A percentile compares a stretch with the other conserved stretches of the same genome.
phyloP scores from a whole-genome alignment of 2,329 filamentous ascomycete species.

The Ceratocystis cacaofunesta region DNA sequence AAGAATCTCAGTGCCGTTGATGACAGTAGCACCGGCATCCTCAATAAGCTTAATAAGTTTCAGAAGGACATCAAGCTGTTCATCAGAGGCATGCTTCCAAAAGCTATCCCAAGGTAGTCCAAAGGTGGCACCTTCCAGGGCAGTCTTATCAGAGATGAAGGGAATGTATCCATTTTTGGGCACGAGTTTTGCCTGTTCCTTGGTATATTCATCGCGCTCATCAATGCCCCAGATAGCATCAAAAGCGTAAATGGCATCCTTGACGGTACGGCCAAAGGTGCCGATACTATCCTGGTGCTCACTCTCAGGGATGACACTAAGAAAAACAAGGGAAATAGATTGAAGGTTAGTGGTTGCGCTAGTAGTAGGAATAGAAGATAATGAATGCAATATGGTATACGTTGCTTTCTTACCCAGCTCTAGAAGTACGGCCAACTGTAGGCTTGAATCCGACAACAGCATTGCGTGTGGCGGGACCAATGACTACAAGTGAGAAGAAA shows the following conservation, averaged over 20 bases:
- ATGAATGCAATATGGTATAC: not conserved
- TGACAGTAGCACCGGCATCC: conserved; percentile 47
- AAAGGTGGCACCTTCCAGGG: conserved; percentile 47
- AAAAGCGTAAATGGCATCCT: conserved; percentile 51
- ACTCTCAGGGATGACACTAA: conserved; percentile 46
- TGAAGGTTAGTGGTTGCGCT: not conserved
- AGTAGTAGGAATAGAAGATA: not conserved
- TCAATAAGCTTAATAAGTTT: conserved; percentile 31
- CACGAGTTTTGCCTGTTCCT: conserved; percentile 38
- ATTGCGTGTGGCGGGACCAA: conserved; percentile 56
- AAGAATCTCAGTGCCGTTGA: conserved; percentile 56
- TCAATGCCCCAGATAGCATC: conserved; percentile 56
- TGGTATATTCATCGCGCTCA: conserved; percentile 48
- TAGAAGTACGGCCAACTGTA: conserved; percentile 56
- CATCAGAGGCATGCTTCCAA: conserved; percentile 45
- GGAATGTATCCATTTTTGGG: conserved; percentile 42
- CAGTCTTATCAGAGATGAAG: conserved; percentile 37
- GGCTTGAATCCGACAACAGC: conserved; percentile 60
- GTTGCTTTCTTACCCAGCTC: conserved; percentile 27
- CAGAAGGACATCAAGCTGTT: conserved; percentile 40
- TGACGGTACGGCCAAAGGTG: conserved; percentile 49
- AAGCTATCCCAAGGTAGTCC: conserved; percentile 59
- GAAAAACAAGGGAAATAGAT: not conserved
- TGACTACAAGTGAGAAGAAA: conserved; percentile 30
- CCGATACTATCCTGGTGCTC: conserved; percentile 56